Evolutionary conservation across 208 protist species (phyloP).

Genomic region (Acanthamoeba royreba): DNA sequence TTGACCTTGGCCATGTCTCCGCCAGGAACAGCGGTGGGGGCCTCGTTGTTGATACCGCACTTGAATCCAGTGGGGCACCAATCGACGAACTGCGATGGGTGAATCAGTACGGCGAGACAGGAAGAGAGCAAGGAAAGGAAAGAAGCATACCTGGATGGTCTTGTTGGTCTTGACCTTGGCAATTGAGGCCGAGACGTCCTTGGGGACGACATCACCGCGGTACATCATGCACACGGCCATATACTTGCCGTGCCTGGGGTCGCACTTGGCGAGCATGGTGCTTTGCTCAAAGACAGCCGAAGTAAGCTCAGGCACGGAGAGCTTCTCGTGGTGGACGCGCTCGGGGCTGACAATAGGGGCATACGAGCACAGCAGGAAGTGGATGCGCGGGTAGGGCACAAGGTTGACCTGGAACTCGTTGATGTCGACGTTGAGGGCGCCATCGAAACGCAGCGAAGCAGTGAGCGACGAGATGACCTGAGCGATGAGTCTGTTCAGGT

Average conservation of each 20-base stretch:
- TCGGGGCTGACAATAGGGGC: conserved; percentile 90
- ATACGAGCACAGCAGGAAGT: conserved; percentile 94
- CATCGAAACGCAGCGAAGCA: conserved; percentile 94
- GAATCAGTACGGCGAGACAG: conserved; percentile 96
- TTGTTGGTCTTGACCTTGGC: conserved; percentile 93
- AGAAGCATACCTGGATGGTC: conserved; percentile 93
- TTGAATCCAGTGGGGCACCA: conserved; percentile 97
- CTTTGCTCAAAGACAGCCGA: conserved; percentile 91
- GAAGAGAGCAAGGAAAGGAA: conserved; percentile 96
- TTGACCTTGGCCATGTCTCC: conserved; percentile 93
- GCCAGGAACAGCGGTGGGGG: conserved; percentile 92
- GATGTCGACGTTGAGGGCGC: conserved; percentile 94
- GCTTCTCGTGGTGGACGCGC: conserved; percentile 90
- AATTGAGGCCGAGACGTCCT: conserved; percentile 94
- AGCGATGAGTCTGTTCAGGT: conserved; percentile 94
- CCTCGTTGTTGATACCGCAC: conserved; percentile 97
- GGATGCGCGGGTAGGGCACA: conserved; percentile 96
- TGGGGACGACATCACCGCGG: conserved; percentile 95
- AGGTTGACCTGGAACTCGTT: conserved; percentile 97
- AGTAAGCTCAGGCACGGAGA: conserved; percentile 93
- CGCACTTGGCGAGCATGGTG: conserved; percentile 94
- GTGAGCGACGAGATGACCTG: conserved; percentile 95
- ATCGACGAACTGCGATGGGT: conserved; percentile 93
- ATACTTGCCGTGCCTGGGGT: conserved; percentile 93
- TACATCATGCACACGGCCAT: conserved; percentile 97